phyloP scores from a whole-genome alignment of 2,329 filamentous ascomycete genomes.

The Beauveria pseudobassiana region DNA sequence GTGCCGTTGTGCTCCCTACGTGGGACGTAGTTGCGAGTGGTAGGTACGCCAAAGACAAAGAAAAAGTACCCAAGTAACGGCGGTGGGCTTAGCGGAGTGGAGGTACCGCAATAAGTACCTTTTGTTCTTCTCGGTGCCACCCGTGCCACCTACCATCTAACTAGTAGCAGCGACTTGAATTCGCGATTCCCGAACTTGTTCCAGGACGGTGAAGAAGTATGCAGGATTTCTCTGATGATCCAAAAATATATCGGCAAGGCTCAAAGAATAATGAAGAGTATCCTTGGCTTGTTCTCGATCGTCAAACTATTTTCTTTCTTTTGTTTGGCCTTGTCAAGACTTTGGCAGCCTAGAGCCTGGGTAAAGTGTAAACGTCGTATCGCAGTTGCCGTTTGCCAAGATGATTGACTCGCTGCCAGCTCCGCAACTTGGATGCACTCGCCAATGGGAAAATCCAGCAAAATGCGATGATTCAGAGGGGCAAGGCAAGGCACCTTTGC shows the following conservation, averaged over 20 bases:
- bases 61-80: background rate
- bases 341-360: no score
- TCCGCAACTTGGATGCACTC: background rate
- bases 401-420: slow-evolving; percentile 6
- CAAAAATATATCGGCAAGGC: background rate
- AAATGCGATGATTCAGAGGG: background rate
- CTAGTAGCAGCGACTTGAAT: no score
- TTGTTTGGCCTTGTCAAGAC: no score
- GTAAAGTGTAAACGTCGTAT: background rate
- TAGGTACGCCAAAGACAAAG: background rate
- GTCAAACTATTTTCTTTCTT: no score
- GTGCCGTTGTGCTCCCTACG: background rate
- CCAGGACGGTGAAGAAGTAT: background rate
- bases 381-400: background rate
- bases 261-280: background rate
- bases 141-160: no score
- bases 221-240: background rate
- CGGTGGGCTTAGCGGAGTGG: background rate
- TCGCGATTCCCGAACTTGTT: slow-evolving; percentile 4
- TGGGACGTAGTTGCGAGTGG: background rate
- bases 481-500: no score
- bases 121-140: background rate
- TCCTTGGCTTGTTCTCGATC: no score
- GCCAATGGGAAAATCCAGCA: background rate
- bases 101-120: background rate